Percentiles rank a stretch among this genome's conserved stretches.
phyloP scores from a whole-genome alignment of 495 filamentous ascomycete genomes.

The Astrocystis sublimbata region DNA sequence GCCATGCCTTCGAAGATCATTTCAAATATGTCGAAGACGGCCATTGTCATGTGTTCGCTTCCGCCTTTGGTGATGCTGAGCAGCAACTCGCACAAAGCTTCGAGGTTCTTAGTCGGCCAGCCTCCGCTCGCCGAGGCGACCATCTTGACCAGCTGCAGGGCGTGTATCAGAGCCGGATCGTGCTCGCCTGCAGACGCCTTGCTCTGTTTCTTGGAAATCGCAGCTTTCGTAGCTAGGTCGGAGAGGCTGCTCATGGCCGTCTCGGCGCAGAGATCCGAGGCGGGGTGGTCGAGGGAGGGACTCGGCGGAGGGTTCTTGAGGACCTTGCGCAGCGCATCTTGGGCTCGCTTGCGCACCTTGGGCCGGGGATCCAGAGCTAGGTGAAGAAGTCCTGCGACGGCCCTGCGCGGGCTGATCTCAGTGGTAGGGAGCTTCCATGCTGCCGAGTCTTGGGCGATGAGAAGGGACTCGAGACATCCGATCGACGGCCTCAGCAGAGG shows the following conservation, averaged over 20 bases:
- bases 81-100: constrained; percentile 82
- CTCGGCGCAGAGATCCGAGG: constrained; percentile 93
- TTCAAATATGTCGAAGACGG: constrained; percentile 95
- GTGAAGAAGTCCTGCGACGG: constrained; percentile 80
- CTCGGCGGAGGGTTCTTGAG: constrained; percentile 82
- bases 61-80: constrained; percentile 82
- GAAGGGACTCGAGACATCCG: constrained; percentile 83
- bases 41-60: constrained; percentile 93
- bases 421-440: constrained; percentile 85
- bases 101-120: constrained; percentile 97
- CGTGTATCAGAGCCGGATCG: constrained; percentile 85
- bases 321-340: constrained; percentile 83
- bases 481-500: constrained; percentile 86
- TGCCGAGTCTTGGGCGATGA: constrained; percentile 81
- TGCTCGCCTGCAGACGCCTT: constrained; percentile 62
- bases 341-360: constrained; percentile 92
- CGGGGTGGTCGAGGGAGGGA: constrained; percentile 89
- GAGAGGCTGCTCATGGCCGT: constrained; percentile 74
- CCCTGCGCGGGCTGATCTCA: constrained; percentile 84
- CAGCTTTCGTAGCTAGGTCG: constrained; percentile 62
- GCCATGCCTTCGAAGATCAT: constrained; percentile 90
- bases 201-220: constrained; percentile 63
- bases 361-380: constrained; percentile 85
- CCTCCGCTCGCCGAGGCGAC: constrained; percentile 83
- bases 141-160: constrained; percentile 85